Base-by-base conservation (phyloP, 106 monocot species). In the Dioscorea alata region DNA sequence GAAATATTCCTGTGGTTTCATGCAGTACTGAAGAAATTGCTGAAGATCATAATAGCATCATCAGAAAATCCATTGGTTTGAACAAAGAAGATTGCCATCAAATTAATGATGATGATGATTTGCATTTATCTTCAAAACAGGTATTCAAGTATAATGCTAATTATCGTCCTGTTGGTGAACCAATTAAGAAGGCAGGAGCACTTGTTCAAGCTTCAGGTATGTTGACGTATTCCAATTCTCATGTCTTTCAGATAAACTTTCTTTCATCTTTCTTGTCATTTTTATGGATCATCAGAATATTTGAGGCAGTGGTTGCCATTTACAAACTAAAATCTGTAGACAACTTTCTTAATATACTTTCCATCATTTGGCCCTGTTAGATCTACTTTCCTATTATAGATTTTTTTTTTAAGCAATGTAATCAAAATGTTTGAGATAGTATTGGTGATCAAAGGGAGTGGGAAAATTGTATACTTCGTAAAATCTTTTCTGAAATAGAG, bases 201-300 rank as follows among this genome's bases (percentile, higher is more conserved):
- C 90, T 90, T 62, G 23, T 81, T 63, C 94, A 90, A 81, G 94
- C 94, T 74, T 94, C 90, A 63, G 94, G 94, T 94, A 78, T 42
- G 42, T 42, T 42, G 42, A 42, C 6, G 9, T 65, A 34, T 59
- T n/a, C 51, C 66, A 16, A 8, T 60, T 33, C 23, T 18, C 33
- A 50, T 61, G 8, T 16, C 12, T 54, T 16, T 54, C 42, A 2
- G 42, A 42, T 42, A 42, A 42, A 42, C 42, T 10, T 42, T 42
- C 10, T 10, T 42, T 42, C 9, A 42, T 42, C 10, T 3, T 28
- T 28, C 28, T 28, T 28, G 28, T 28, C 28, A 28, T 28, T 28
- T 28, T 28, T 28, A 28, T 28, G 28, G 28, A 28, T 28, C 28
- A 28, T 28, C 3, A 28, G 28, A 28, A 28, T 28, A 28, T 28